A percentile compares a stretch with the other conserved stretches of the same genome.
Evolutionary conservation across 176 grass and related monocot genomes (phyloP).

Genomic region (Tillandsia fasciculata): DNA sequence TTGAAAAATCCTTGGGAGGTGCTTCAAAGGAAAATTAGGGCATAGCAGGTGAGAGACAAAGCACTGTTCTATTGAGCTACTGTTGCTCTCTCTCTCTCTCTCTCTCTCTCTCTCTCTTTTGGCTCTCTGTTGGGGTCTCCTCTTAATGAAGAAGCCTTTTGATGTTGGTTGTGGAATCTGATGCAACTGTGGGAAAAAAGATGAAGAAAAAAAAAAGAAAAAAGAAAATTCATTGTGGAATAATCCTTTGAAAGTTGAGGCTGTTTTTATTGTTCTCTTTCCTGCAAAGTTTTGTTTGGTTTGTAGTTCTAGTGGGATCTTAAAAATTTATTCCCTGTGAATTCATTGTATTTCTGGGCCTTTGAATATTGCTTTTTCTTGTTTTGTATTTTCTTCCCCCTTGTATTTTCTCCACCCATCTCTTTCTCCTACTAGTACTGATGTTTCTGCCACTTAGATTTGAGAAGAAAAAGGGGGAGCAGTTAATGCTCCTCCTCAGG

Average conservation of each 20-base stretch:
- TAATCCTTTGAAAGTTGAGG: constrained; percentile 12
- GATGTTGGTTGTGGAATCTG: constrained; percentile 21
- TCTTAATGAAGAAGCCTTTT: background rate
- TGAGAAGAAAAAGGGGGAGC: no score
- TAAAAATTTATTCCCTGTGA: constrained; percentile 1
- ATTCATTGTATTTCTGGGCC: constrained; percentile 22
- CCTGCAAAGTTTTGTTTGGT: background rate
- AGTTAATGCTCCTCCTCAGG: constrained; percentile 2
- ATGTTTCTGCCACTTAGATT: constrained; percentile 27
- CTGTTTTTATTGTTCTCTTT: background rate
- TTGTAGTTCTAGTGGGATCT: constrained; percentile 9
- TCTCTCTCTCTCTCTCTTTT: background rate
- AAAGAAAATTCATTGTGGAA: background rate
- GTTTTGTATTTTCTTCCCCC: constrained; percentile 9
- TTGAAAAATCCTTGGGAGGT: no score
- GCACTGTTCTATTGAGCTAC: background rate
- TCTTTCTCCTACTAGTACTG: constrained; percentile 16
- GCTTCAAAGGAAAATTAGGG: no score
- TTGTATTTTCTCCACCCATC: background rate
- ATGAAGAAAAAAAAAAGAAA: background rate
- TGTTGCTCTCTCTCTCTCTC: background rate
- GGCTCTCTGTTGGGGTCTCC: background rate
- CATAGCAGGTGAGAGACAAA: no score
- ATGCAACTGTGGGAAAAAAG: constrained; percentile 8
- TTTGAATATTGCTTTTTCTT: constrained; percentile 4